Evolutionary conservation across 2,329 filamentous ascomycete genomes (phyloP).

Genomic region (Ophiobolus disseminans): DNA sequence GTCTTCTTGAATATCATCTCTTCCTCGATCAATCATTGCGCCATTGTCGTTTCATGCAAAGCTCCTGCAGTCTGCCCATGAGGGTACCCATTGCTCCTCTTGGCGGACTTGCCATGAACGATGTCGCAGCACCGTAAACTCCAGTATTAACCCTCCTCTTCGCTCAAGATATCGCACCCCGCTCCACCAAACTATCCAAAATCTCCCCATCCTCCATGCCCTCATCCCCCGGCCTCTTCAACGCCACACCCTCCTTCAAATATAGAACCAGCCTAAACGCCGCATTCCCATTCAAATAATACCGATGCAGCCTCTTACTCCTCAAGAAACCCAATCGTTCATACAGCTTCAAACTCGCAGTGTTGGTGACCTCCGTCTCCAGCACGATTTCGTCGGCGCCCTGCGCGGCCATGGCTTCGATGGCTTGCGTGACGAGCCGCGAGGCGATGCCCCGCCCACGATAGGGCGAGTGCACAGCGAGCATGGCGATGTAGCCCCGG

Average conservation of each 20-base stretch:
- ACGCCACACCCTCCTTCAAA: slow-evolving; percentile 62
- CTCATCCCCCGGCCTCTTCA: slow-evolving; percentile 35
- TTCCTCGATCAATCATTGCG: too few species aligned
- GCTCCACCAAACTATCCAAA: neutral
- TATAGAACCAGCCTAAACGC: slow-evolving; percentile 88
- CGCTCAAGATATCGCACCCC: neutral
- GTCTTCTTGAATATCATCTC: too few species aligned
- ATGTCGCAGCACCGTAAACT: too few species aligned
- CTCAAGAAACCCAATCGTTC: slow-evolving; percentile 90
- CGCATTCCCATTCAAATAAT: slow-evolving; percentile 95
- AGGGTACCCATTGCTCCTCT: too few species aligned
- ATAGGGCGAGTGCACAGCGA: slow-evolving; percentile 83
- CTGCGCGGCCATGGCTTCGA: slow-evolving; percentile 85
- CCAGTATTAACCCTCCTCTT: too few species aligned
- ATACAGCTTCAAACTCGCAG: slow-evolving; percentile 88
- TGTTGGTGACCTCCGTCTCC: slow-evolving; percentile 94
- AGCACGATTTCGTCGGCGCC: slow-evolving; percentile 93
- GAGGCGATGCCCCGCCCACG: slow-evolving; percentile 87
- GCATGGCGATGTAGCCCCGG: slow-evolving; percentile 97
- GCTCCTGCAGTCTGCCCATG: too few species aligned
- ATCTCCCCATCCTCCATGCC: slow-evolving; percentile 1
- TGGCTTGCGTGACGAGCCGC: slow-evolving; percentile 83
- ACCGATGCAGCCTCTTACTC: slow-evolving; percentile 91
- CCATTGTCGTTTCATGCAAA: too few species aligned
- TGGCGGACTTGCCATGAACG: too few species aligned